Evolutionary conservation across 1,284 basidiomycete species (phyloP).

Genomic region (Bondarzewia mesenterica): DNA sequence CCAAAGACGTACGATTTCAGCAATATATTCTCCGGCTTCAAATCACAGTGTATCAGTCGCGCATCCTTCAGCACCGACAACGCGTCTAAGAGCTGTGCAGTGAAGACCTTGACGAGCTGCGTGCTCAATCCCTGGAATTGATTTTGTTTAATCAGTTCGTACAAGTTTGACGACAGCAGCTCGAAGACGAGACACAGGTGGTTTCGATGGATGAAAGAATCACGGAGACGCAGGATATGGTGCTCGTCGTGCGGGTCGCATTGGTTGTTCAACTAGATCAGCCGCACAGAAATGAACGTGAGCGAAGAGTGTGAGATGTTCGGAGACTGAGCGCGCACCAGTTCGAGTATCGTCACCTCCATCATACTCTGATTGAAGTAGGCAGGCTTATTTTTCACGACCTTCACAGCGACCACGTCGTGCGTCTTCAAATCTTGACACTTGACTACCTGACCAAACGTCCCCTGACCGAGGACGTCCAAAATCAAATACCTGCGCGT

Average conservation of each 20-base stretch:
- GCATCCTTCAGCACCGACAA: constrained; percentile 92
- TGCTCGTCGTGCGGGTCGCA: constrained; percentile 93
- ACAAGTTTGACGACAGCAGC: constrained; percentile 93
- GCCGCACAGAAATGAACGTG: constrained; percentile 4
- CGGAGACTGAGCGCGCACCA: constrained; percentile 46
- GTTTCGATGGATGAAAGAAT: constrained; percentile 95
- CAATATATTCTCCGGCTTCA: constrained; percentile 96
- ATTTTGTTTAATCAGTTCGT: constrained; percentile 99
- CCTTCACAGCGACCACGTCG: constrained; percentile 97
- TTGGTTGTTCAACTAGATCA: constrained; percentile 80
- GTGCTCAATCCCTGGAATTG: constrained; percentile 97
- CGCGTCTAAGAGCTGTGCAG: constrained; percentile 90
- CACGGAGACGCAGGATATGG: constrained; percentile 91
- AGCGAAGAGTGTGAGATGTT: background rate
- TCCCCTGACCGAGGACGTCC: constrained; percentile 96
- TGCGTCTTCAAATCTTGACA: constrained; percentile 99
- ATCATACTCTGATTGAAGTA: constrained; percentile 99
- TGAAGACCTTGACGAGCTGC: constrained; percentile 97
- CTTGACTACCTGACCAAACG: constrained; percentile 99
- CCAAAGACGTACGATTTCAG: constrained; percentile 76
- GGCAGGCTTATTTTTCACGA: constrained; percentile 99
- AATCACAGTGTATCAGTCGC: constrained; percentile 93
- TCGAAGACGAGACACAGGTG: constrained; percentile 98
- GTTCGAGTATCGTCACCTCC: constrained; percentile 97
- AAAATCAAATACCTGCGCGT: constrained; percentile 86